A percentile compares a stretch with the other conserved stretches of the same genome.
These are phyloP conservation scores for Trametopsis cervina DNA, from an alignment of 768 basidiomycete genomes.

Conservation along the genomic window DNA sequence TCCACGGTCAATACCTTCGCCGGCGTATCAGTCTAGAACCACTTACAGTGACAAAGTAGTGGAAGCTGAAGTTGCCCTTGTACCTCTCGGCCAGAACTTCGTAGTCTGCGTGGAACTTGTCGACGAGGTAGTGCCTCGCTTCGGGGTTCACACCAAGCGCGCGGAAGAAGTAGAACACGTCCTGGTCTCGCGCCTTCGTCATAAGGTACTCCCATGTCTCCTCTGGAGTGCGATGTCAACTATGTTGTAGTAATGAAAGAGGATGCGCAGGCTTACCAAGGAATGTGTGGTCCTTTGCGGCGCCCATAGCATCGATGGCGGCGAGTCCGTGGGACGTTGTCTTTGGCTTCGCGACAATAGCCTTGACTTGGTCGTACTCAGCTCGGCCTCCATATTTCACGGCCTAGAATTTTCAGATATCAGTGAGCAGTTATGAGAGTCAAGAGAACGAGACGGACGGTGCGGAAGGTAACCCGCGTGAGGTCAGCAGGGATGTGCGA, in stretches of 20 bases:
- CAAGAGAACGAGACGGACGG: constrained; percentile 36
- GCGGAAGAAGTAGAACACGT: constrained; percentile 28
- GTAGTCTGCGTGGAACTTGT: constrained; percentile 37
- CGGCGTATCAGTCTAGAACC: background rate
- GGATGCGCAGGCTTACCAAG: constrained; percentile 12
- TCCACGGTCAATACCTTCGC: background rate
- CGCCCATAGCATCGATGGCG: constrained; percentile 49
- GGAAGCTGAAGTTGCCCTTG: constrained; percentile 59
- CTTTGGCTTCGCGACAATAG: constrained; percentile 62
- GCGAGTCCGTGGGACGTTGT: constrained; percentile 69
- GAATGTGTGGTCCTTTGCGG: constrained; percentile 30
- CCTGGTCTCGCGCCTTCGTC: constrained; percentile 22
- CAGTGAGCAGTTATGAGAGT: constrained; percentile 10
- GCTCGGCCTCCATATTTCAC: constrained; percentile 65
- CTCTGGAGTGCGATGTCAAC: constrained; percentile 12
- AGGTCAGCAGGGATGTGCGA: constrained; percentile 79
- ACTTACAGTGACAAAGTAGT: constrained; percentile 50
- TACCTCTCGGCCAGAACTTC: constrained; percentile 54
- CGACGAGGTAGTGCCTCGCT: constrained; percentile 30
- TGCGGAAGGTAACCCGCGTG: constrained; percentile 44
- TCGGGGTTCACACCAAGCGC: constrained; percentile 30
- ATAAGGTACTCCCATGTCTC: constrained; percentile 36
- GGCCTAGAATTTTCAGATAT: constrained; percentile 33
- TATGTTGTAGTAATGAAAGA: background rate
- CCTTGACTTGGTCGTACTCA: constrained; percentile 70